Conservation (phyloP, 257 asterid species). For the Primulina huaijiensis region DNA sequence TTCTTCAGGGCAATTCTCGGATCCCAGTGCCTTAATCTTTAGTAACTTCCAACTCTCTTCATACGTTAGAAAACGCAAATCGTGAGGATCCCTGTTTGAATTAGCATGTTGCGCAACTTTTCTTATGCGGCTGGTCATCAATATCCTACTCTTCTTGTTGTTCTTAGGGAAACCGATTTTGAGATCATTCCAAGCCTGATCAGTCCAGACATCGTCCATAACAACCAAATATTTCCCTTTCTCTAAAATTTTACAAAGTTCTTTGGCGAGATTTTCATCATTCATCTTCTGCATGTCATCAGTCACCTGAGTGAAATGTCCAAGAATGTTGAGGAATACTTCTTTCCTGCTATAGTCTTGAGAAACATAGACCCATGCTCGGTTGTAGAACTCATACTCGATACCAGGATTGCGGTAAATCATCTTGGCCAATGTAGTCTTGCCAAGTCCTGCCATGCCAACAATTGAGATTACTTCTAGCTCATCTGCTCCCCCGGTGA, state of each 20-base stretch:
- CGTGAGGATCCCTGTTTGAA: constrained; percentile 35
- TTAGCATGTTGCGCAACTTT: constrained; percentile 43
- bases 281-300: constrained; percentile 38
- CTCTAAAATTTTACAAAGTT: constrained; percentile 34
- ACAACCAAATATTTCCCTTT: constrained; percentile 47
- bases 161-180: constrained; percentile 46
- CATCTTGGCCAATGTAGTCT: constrained; percentile 65
- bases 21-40: constrained; percentile 39
- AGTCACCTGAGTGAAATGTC: constrained; percentile 25
- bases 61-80: constrained; percentile 29
- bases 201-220: constrained; percentile 59
- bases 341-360: constrained; percentile 47
- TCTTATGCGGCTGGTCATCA: constrained; percentile 43
- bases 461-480: constrained; percentile 43
- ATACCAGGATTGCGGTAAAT: constrained; percentile 39
- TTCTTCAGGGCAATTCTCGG: constrained; percentile 42
- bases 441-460: constrained; percentile 59
- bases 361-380: constrained; percentile 54
- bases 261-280: constrained; percentile 33
- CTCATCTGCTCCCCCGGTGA: constrained; percentile 31
- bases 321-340: constrained; percentile 44
- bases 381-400: constrained; percentile 39
- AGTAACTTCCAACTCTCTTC: constrained; percentile 53
- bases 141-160: constrained; percentile 37
- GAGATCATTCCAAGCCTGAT: constrained; percentile 49